Conservation (phyloP, 164 flowering plant species). For the Macadamia integrifolia region DNA sequence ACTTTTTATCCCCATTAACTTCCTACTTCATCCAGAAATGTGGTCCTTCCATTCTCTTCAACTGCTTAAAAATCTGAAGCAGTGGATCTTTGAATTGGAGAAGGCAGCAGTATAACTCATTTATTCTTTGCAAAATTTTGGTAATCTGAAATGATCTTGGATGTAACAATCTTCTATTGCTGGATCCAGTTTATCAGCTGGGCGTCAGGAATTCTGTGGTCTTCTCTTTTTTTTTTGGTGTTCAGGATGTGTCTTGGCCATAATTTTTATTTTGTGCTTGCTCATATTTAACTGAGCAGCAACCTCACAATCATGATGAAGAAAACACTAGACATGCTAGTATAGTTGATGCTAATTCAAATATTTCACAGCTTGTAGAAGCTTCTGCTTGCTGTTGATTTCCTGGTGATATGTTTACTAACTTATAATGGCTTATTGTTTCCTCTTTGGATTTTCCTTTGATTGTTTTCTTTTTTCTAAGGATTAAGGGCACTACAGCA, state of each 20-base stretch:
- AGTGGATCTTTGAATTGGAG: not conserved
- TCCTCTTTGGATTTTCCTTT: not conserved
- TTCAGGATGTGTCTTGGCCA: not conserved
- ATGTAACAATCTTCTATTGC: not conserved
- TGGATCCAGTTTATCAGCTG: not conserved
- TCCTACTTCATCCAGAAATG: too few species aligned
- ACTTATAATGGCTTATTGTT: not conserved
- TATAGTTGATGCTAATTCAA: too few species aligned
- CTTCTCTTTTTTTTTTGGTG: not conserved
- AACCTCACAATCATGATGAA: not conserved
- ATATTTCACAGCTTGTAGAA: too few species aligned
- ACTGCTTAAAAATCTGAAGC: not conserved
- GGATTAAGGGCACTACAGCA: conserved; percentile 80
- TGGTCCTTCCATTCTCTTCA: too few species aligned
- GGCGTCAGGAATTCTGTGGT: not conserved
- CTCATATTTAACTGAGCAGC: not conserved
- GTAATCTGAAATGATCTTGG: not conserved
- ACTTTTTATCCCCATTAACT: too few species aligned
- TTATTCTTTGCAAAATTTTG: not conserved
- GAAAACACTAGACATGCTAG: too few species aligned
- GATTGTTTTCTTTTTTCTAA: conserved; percentile 15
- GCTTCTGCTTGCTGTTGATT: not conserved
- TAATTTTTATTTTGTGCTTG: not conserved
- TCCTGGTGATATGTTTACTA: not conserved
- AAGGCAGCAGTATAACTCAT: not conserved